phyloP scores from a whole-genome alignment of 164 flowering plant genomes.

The Amborella trichopoda region DNA sequence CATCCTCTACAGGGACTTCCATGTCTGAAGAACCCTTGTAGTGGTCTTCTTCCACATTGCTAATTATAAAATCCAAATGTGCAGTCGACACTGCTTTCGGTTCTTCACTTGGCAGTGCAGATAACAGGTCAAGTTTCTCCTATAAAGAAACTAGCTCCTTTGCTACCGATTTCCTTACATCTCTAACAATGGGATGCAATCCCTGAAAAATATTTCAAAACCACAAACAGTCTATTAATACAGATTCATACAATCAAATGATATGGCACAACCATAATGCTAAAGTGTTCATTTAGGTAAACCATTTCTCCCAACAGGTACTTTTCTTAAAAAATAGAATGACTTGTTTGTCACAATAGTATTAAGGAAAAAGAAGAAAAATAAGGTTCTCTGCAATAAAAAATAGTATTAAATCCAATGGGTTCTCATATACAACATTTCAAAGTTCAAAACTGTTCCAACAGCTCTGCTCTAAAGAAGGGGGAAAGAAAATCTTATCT shows the following conservation, averaged over 20 bases:
- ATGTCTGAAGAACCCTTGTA: neutral
- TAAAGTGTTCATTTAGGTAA: too few species aligned
- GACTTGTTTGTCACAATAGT: neutral
- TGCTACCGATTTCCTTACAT: slow-evolving; percentile 54
- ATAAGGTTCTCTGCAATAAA: neutral
- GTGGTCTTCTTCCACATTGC: neutral
- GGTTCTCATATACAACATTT: too few species aligned
- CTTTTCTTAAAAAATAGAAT: neutral
- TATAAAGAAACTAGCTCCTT: slow-evolving; percentile 57
- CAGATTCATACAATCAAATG: neutral
- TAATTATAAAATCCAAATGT: neutral
- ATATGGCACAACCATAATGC: too few species aligned
- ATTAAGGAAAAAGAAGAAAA: neutral
- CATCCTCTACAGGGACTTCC: neutral
- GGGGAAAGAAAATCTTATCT: too few species aligned
- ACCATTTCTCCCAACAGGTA: too few species aligned
- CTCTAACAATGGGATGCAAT: slow-evolving; percentile 41
- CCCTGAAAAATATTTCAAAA: slow-evolving; percentile 36
- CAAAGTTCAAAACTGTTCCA: too few species aligned
- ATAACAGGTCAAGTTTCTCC: slow-evolving; percentile 45
- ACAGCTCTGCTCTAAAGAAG: too few species aligned
- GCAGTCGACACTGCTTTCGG: neutral
- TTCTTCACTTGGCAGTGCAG: slow-evolving; percentile 2
- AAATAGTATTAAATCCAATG: too few species aligned
- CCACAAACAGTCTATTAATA: neutral